Base-by-base conservation (phyloP, 169 alveolate species). In the Plasmodium relictum region DNA sequence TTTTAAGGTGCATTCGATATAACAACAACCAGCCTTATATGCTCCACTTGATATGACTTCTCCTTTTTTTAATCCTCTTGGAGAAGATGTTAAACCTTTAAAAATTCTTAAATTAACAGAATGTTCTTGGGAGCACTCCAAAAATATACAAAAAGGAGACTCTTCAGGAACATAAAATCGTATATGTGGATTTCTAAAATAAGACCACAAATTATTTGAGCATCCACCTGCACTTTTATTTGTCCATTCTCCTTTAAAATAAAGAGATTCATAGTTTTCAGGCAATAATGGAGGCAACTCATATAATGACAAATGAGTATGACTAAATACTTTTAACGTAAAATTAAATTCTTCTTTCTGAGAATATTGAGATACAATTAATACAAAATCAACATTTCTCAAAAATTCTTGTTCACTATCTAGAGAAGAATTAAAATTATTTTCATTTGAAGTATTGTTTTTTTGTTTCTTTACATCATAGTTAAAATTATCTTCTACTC, bases 51-150 rank as follows among this genome's bases (percentile, higher is more conserved):
- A 88, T 59, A 86, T 50, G 12, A 93, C 89, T 72, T 91, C 91
- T 56, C 95, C 95, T 44, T 92, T 91, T 61, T 94, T 93, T 42
- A 95, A 89, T 31, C 92, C 39, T 20, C 97, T 87, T 41, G 94
- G 88, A 3, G 97, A 93, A 18, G 97, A 95, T 24, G 95, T 52
- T 6, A 93, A 58, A 8, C 96, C 95, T 18, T 58, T 52, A 87
- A 95, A 95, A 37, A 95, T 52, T 50, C 97, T 71, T 88, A 95
- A 63, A 85, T 95, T 95, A 70, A 95, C 96, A 12, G 97, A 95
- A 50, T 93, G 72, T 41, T 88, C 95, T 78, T 78, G 85, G 5
- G 94, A 88, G 62, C 93, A 86, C 59, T 95, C 97, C 66, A 95
- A 90, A 68, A 95, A 71, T 8, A 94, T 66, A 59, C 86, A 63